These are phyloP conservation scores for Fragilariopsis cylindrus DNA, from an alignment of 108 stramenopile species.

Conservation along the genomic window DNA sequence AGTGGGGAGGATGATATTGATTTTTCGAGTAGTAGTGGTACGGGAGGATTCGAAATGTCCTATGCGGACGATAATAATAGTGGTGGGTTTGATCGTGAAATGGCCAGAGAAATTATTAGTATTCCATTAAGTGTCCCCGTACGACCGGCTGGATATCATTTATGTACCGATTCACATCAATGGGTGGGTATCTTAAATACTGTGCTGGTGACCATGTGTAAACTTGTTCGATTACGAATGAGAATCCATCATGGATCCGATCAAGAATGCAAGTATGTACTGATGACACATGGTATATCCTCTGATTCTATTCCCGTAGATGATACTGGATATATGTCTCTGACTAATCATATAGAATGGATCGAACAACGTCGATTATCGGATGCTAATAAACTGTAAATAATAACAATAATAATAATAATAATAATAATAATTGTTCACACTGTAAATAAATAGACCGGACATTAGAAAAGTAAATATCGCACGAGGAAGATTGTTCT, in stretches of 20 bases:
- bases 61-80: neutral
- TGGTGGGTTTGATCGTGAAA: conserved; percentile 31
- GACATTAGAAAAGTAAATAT: too few species aligned
- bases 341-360: conserved; percentile 24
- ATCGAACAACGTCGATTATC: conserved; percentile 2
- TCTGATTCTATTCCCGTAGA: conserved; percentile 23
- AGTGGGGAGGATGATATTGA: too few species aligned
- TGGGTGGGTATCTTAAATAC: conserved; percentile 34
- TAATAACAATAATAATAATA: too few species aligned
- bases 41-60: conserved; percentile 11
- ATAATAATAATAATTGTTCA: too few species aligned
- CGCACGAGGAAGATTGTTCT: too few species aligned
- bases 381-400: conserved; percentile 2
- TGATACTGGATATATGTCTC: conserved; percentile 9
- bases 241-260: conserved; percentile 37
- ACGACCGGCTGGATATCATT: conserved; percentile 31
- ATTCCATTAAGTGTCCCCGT: conserved; percentile 29
- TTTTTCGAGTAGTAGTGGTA: neutral
- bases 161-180: conserved; percentile 34
- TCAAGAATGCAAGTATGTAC: conserved; percentile 23
- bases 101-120: conserved; percentile 22
- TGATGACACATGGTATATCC: conserved; percentile 36
- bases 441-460: too few species aligned
- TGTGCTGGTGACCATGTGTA: conserved; percentile 26
- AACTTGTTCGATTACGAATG: conserved; percentile 34